phyloP scores from a whole-genome alignment of 2,329 filamentous ascomycete genomes.

The Arthrobotrys sphaeroides region DNA sequence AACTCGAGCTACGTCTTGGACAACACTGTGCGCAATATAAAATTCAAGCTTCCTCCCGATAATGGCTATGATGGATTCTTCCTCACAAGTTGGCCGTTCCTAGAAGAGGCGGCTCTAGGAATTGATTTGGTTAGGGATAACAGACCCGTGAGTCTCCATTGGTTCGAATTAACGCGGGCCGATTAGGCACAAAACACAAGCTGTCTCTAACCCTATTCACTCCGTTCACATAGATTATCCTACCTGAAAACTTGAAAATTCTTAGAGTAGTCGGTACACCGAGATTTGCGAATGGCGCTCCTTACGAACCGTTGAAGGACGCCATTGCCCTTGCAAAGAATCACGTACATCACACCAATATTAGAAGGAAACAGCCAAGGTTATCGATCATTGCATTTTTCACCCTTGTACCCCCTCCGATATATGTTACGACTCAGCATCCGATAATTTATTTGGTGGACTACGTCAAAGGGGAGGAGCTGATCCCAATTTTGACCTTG shows the following conservation, averaged over 20 bases:
- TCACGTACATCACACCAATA: conserved; percentile 1
- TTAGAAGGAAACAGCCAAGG: conserved; percentile 4
- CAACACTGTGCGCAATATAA: conserved; percentile 19
- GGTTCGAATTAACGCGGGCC: neutral
- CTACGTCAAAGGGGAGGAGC: neutral
- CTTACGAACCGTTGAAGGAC: conserved; percentile 9
- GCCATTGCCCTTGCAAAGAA: conserved; percentile 25
- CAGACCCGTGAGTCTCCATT: conserved; percentile 8
- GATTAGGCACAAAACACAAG: too few relatives aligned
- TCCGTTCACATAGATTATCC: conserved; percentile 1
- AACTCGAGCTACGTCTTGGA: conserved; percentile 31
- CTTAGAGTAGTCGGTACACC: conserved; percentile 26
- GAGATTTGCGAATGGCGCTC: neutral
- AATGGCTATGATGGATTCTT: conserved; percentile 33
- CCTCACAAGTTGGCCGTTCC: conserved; percentile 11
- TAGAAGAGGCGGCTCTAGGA: conserved; percentile 29
- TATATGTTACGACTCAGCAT: neutral
- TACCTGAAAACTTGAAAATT: conserved; percentile 12
- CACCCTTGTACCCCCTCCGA: conserved; percentile 8
- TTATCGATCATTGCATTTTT: conserved; percentile 27
- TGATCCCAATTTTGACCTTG: neutral
- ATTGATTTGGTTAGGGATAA: conserved; percentile 25
- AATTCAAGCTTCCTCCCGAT: conserved; percentile 24
- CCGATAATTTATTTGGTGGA: conserved; percentile 27
- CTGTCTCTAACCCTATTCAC: too few relatives aligned